Evolutionary conservation across 2,329 filamentous ascomycete species (phyloP), one percentile per base, ranked within the genome.

Genomic region (Aspergillus terreus): DNA sequence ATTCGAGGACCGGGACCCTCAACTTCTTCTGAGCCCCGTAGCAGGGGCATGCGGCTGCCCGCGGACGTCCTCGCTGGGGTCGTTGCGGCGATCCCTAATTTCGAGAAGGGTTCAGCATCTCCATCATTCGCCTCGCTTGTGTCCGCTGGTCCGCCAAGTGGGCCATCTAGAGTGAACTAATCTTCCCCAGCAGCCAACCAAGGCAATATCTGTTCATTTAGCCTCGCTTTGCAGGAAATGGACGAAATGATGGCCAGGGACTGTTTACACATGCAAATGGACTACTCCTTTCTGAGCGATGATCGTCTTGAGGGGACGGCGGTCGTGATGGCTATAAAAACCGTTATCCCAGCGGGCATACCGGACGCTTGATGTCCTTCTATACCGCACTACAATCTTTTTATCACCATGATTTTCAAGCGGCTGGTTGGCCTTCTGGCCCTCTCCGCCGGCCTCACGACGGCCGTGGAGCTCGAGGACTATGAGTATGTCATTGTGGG

Each of bases 401-500:
- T 23, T 15, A n/a, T 9, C 40, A 23, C 23, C 40, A 51, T 51
- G 43, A 33, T 52, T 43, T 11, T 49, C 17, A 42, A 21, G 17
- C 41, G 14, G 6, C 15, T 52, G n/a, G 30, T 46, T 40, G 41
- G 46, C 32, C 49, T 54, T 12, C 15, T 54, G 41, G 46, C 45
- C 36, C n/a, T 49, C 11, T 30, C 45, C 25, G 41, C 51, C 36
- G 53, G 53, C 30, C 21, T 54, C 27, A 25, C 47, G 2, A 30
- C 40, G 25, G 61, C 64, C 10, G 56, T 63, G 21, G 53, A 63
- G 14, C 55, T 66, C 50, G 59, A 62, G 5, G 63, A 58, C 14
- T 64, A 75, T 48, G 67, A 73, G 27, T 70, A 76, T 66, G 71
- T 72, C 7, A 58, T 71, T 7, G 67, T 72, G 7, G 69, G 69